These are phyloP conservation scores for Trichophaea hybrida DNA, from an alignment of 2,329 filamentous ascomycete genomes.

Conservation along the genomic window DNA sequence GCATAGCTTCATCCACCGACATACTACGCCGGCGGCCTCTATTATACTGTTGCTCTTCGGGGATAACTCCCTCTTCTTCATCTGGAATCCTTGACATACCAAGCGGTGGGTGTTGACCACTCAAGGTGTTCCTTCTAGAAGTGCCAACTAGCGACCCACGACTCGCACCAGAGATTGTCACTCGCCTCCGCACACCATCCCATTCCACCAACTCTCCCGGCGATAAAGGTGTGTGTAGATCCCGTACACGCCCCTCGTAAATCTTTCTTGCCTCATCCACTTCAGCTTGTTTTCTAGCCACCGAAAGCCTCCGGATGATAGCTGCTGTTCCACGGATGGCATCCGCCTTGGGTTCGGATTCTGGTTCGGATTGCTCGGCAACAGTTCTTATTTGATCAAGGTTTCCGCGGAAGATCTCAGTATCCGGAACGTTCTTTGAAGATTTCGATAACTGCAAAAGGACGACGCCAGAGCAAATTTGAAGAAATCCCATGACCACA, in stretches of 20 bases:
- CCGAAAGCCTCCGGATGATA: conserved; percentile 70
- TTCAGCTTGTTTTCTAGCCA: conserved; percentile 61
- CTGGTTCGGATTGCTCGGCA: conserved; percentile 87
- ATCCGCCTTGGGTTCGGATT: conserved; percentile 89
- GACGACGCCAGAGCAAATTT: conserved; percentile 85
- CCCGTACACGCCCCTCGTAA: conserved; percentile 59
- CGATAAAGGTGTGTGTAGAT: conserved; percentile 56
- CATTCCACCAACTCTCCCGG: conserved; percentile 72
- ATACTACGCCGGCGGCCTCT: conserved; percentile 32
- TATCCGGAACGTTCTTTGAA: conserved; percentile 89
- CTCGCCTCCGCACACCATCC: conserved; percentile 70
- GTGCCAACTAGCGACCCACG: conserved; percentile 1
- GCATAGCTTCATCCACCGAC: conserved; percentile 24
- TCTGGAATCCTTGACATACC: conserved; percentile 68
- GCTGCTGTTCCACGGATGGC: conserved; percentile 83
- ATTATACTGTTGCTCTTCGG: conserved; percentile 28
- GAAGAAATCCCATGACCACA: conserved; percentile 82
- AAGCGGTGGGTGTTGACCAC: conserved; percentile 52
- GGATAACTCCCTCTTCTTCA: conserved; percentile 45
- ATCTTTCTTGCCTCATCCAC: conserved; percentile 63
- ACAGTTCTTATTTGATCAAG: conserved; percentile 91
- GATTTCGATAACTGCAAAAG: conserved; percentile 94
- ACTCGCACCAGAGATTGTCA: conserved; percentile 20
- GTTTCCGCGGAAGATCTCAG: conserved; percentile 81
- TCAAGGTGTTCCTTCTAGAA: conserved; percentile 30